A percentile compares a stretch with the other conserved stretches of the same genome.
phyloP scores from a whole-genome alignment of 371 early-diverging fungal genomes.

The Mortierella sp. region DNA sequence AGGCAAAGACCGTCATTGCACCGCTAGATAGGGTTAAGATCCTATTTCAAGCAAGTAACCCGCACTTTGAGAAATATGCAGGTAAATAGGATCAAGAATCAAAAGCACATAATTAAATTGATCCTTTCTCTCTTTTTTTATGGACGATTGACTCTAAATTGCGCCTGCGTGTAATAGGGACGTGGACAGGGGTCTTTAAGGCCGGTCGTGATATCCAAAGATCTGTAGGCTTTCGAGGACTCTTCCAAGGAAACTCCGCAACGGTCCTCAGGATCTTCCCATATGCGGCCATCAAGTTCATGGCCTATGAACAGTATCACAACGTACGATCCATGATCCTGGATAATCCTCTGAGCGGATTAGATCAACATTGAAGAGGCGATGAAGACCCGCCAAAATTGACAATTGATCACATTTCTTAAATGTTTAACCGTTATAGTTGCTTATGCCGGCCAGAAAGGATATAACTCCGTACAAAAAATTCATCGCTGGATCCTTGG shows the following conservation, averaged over 20 bases:
- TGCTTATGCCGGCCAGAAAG: conserved; percentile 74
- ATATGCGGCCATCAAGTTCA: conserved; percentile 96
- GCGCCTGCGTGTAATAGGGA: conserved; percentile 60
- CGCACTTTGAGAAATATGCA: conserved; percentile 85
- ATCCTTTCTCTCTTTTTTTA: not conserved
- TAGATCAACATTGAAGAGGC: not conserved
- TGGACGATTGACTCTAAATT: not conserved
- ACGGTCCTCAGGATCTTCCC: conserved; percentile 95
- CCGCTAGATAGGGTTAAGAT: conserved; percentile 98
- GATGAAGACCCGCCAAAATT: no score
- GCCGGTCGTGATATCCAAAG: conserved; percentile 83
- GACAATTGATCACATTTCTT: not conserved
- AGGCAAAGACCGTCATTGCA: conserved; percentile 93
- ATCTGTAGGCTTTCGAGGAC: conserved; percentile 77
- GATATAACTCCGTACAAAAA: conserved; percentile 68
- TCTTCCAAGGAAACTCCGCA: conserved; percentile 96
- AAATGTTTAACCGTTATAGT: conserved; percentile 32
- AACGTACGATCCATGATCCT: conserved; percentile 56
- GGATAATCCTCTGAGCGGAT: not conserved
- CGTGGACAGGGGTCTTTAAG: conserved; percentile 83
- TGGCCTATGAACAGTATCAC: conserved; percentile 91
- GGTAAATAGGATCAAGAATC: conserved; percentile 58
- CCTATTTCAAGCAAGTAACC: conserved; percentile 93
- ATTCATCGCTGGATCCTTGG: conserved; percentile 82
- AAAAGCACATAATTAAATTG: not conserved